Evolutionary conservation across 83 land plant genomes (phyloP).

Genomic region (Picea abies): DNA sequence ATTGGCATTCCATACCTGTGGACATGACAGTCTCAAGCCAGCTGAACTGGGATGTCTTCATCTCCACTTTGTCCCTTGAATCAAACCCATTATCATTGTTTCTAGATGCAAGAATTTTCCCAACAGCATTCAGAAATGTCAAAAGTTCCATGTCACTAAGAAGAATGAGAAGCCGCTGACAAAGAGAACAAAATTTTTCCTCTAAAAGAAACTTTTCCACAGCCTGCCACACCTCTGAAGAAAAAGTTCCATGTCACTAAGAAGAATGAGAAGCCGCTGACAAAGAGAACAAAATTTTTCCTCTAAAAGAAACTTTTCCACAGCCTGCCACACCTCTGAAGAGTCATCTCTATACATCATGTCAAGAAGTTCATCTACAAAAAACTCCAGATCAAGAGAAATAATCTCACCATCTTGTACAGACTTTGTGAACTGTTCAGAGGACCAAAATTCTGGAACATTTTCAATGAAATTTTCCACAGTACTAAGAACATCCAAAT

Average conservation of each 20-base stretch:
- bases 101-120: constrained; percentile 21
- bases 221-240: constrained; percentile 64
- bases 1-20: constrained; percentile 26
- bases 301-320: constrained; percentile 61
- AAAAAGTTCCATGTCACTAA: constrained; percentile 65
- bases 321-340: constrained; percentile 62
- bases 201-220: constrained; percentile 62
- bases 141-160: constrained; percentile 59
- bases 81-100: constrained; percentile 14
- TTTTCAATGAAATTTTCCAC: constrained; percentile 87
- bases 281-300: constrained; percentile 69
- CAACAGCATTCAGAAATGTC: constrained; percentile 47
- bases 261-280: constrained; percentile 63
- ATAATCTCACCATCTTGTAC: constrained; percentile 78
- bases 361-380: constrained; percentile 57
- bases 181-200: constrained; percentile 64
- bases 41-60: constrained; percentile 12
- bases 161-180: constrained; percentile 66
- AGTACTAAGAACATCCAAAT: constrained; percentile 80
- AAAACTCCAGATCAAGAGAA: constrained; percentile 61
- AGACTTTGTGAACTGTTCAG: constrained; percentile 75
- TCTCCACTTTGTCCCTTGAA: not conserved
- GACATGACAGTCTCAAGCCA: constrained; percentile 64
- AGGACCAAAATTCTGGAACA: constrained; percentile 93
- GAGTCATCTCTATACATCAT: constrained; percentile 63